Evolutionary conservation across 2,329 filamentous ascomycete genomes (phyloP).

Genomic region (Fusarium torreyae): DNA sequence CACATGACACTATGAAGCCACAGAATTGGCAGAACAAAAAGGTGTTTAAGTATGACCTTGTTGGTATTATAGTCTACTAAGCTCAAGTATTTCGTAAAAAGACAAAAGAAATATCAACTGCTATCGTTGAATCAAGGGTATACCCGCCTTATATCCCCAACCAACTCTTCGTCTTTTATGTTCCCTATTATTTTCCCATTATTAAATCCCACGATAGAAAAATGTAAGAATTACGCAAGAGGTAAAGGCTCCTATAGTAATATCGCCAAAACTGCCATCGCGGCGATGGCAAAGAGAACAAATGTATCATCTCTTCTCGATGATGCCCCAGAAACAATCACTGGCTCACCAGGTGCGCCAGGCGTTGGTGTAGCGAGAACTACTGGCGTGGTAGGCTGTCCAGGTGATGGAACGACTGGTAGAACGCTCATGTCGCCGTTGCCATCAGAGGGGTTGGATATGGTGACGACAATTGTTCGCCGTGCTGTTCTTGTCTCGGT

Average conservation of each 20-base stretch:
- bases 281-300: constrained; percentile 27
- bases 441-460: constrained; percentile 4
- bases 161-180: constrained; percentile 6
- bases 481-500: constrained; percentile 29
- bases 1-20: background rate
- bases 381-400: constrained; percentile 4
- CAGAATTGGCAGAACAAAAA: background rate
- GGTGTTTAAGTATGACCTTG: background rate
- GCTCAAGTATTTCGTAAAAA: constrained; percentile 21
- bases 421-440: constrained; percentile 21
- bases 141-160: constrained; percentile 2
- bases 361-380: constrained; percentile 30
- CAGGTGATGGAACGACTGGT: constrained; percentile 11
- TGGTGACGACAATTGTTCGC: constrained; percentile 32
- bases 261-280: constrained; percentile 25
- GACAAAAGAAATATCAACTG: constrained; percentile 30
- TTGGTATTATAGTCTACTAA: constrained; percentile 28
- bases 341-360: constrained; percentile 17
- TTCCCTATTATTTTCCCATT: constrained; percentile 4
- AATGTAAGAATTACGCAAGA: constrained; percentile 1
- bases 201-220: constrained; percentile 10
- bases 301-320: constrained; percentile 31
- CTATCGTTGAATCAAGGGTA: constrained; percentile 21
- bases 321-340: constrained; percentile 15
- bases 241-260: constrained; percentile 18